These are phyloP conservation scores for Aspergillus ostianus DNA, from an alignment of 495 filamentous ascomycete species.

Conservation along the genomic window DNA sequence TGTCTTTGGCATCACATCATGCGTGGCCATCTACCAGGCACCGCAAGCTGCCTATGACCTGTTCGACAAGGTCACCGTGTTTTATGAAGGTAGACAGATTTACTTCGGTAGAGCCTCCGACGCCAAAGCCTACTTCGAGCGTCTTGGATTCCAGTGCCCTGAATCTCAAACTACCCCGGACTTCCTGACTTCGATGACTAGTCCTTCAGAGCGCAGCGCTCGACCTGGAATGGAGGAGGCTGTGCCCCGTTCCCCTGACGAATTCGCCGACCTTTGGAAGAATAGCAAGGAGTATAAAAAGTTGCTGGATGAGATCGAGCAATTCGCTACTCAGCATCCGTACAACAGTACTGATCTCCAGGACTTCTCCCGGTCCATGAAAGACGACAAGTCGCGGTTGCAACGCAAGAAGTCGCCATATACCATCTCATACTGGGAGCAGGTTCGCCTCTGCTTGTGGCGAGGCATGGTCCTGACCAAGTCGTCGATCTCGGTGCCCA, in stretches of 20 bases:
- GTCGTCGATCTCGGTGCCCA: too few relatives aligned
- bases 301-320: slow-evolving; percentile 42
- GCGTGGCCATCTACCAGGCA: slow-evolving; percentile 75
- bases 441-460: too few relatives aligned
- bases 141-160: slow-evolving; percentile 54
- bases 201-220: slow-evolving; percentile 55
- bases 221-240: slow-evolving; percentile 54
- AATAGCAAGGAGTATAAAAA: slow-evolving; percentile 41
- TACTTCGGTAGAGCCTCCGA: slow-evolving; percentile 50
- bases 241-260: slow-evolving; percentile 64
- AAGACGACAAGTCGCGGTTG: slow-evolving; percentile 22
- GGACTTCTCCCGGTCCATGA: slow-evolving; percentile 19
- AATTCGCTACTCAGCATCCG: slow-evolving; percentile 36
- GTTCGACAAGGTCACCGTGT: slow-evolving; percentile 54
- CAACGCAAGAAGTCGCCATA: slow-evolving; percentile 11
- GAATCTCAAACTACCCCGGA: slow-evolving; percentile 59
- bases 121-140: slow-evolving; percentile 55
- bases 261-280: slow-evolving; percentile 58
- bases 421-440: too few relatives aligned
- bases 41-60: slow-evolving; percentile 69
- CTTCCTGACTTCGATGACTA: slow-evolving; percentile 69
- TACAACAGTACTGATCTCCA: slow-evolving; percentile 18
- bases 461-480: too few relatives aligned
- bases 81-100: slow-evolving; percentile 59
- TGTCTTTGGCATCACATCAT: slow-evolving; percentile 65